phyloP scores from a whole-genome alignment of 2,329 filamentous ascomycete genomes.

The Ascochyta lentis region DNA sequence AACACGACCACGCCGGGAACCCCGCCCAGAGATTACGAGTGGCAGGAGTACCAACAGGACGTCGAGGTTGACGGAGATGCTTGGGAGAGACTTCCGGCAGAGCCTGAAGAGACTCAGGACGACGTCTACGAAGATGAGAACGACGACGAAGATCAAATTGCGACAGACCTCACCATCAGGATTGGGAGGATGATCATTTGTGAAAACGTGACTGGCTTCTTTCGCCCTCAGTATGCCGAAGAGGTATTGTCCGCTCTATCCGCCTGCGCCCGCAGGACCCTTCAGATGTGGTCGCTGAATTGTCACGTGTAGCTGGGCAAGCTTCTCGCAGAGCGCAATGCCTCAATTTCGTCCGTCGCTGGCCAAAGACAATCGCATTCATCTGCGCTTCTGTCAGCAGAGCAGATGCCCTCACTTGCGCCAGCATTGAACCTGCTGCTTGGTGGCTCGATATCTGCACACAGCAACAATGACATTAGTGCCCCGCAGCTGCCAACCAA shows the following conservation, averaged over 20 bases:
- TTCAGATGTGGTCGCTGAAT: conserved; percentile 31
- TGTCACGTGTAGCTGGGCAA: conserved; percentile 45
- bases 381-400: conserved; percentile 44
- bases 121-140: conserved; percentile 49
- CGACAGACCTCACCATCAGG: conserved; percentile 47
- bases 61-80: conserved; percentile 47
- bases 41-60: conserved; percentile 50
- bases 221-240: conserved; percentile 50
- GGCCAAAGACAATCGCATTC: conserved; percentile 47
- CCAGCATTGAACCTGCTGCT: conserved; percentile 46
- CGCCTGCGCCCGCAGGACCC: conserved; percentile 14
- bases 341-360: conserved; percentile 41
- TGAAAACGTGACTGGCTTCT: conserved; percentile 49
- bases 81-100: conserved; percentile 46
- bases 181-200: conserved; percentile 51
- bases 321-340: conserved; percentile 45
- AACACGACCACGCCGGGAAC: conserved; percentile 47
- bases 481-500: conserved; percentile 43
- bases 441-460: conserved; percentile 38
- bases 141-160: conserved; percentile 48
- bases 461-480: conserved; percentile 40
- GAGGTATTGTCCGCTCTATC: conserved; percentile 42
- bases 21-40: conserved; percentile 48
- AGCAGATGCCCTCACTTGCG: conserved; percentile 48
- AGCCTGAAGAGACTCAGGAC: conserved; percentile 47